phyloP scores from a whole-genome alignment of 2,329 filamentous ascomycete genomes.

The Colletotrichum gigasporum region DNA sequence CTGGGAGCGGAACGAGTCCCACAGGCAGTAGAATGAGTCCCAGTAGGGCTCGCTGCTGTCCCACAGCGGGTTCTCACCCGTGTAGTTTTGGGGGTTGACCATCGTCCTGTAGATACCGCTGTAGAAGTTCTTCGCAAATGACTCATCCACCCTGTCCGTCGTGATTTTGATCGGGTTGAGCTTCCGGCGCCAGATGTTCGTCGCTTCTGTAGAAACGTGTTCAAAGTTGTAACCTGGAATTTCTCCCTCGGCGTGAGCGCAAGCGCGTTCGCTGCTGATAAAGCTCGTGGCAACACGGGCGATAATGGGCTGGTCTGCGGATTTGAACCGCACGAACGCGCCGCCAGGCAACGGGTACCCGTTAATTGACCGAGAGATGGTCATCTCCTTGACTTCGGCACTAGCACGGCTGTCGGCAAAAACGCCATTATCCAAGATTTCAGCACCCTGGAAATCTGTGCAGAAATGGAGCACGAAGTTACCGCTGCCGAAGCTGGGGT shows the following conservation, averaged over 20 bases:
- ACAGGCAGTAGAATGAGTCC: constrained; percentile 81
- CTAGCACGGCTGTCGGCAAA: constrained; percentile 67
- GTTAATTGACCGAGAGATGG: constrained; percentile 59
- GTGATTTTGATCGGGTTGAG: constrained; percentile 66
- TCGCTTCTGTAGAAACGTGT: constrained; percentile 58
- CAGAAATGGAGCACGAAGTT: constrained; percentile 71
- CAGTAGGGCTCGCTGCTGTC: constrained; percentile 74
- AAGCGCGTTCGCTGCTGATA: constrained; percentile 73
- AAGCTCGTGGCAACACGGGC: constrained; percentile 77
- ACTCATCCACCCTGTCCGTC: constrained; percentile 58
- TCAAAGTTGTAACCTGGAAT: constrained; percentile 76
- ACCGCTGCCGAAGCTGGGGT: constrained; percentile 72
- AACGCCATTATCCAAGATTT: constrained; percentile 67
- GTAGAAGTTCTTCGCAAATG: constrained; percentile 72
- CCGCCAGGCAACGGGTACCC: constrained; percentile 67
- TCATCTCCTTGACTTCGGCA: constrained; percentile 55
- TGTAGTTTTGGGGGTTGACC: constrained; percentile 79
- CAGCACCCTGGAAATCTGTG: constrained; percentile 70
- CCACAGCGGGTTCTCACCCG: constrained; percentile 77
- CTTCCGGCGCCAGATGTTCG: constrained; percentile 69
- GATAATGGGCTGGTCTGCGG: constrained; percentile 60
- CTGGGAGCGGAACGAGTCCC: constrained; percentile 76
- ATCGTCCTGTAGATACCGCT: constrained; percentile 78
- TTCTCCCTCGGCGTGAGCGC: constrained; percentile 72
- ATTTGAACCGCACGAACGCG: constrained; percentile 68